Evolutionary conservation across 1,284 basidiomycete species (phyloP).

Genomic region (Coniferiporia weirii): DNA sequence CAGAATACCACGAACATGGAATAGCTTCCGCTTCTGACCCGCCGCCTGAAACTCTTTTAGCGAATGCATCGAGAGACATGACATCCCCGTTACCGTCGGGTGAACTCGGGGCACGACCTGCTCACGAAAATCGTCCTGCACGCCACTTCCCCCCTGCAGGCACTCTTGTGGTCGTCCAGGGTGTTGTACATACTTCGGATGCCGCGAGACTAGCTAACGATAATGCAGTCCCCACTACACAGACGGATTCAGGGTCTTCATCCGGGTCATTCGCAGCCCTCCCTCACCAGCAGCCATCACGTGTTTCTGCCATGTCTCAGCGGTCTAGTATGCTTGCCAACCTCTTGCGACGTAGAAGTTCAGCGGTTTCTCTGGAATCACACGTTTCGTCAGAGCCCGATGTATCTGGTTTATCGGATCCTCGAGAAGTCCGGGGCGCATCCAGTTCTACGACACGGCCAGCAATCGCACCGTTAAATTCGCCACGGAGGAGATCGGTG

Average conservation of each 20-base stretch:
- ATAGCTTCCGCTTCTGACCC: neutral
- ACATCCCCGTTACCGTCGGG: conserved; percentile 11
- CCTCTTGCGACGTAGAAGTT: neutral
- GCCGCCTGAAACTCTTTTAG: neutral
- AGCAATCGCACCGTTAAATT: neutral
- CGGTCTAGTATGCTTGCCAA: neutral
- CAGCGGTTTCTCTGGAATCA: neutral
- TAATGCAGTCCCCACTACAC: neutral
- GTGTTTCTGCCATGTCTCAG: neutral
- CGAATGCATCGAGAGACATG: neutral
- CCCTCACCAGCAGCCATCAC: neutral
- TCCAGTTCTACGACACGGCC: neutral
- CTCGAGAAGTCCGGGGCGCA: neutral
- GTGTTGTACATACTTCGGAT: conserved; percentile 74
- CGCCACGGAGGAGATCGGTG: neutral
- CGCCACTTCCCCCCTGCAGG: conserved; percentile 65
- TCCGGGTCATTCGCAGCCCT: neutral
- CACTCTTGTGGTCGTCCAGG: conserved; percentile 74
- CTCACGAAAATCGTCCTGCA: conserved; percentile 17
- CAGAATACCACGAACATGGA: neutral
- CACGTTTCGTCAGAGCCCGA: neutral
- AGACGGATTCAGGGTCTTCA: neutral
- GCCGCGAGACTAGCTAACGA: conserved; percentile 31
- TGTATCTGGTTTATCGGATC: neutral
- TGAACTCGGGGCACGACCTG: conserved; percentile 14